Evolutionary conservation across 2,329 filamentous ascomycete species (phyloP).

Genomic region (Albifimbria verrucaria): DNA sequence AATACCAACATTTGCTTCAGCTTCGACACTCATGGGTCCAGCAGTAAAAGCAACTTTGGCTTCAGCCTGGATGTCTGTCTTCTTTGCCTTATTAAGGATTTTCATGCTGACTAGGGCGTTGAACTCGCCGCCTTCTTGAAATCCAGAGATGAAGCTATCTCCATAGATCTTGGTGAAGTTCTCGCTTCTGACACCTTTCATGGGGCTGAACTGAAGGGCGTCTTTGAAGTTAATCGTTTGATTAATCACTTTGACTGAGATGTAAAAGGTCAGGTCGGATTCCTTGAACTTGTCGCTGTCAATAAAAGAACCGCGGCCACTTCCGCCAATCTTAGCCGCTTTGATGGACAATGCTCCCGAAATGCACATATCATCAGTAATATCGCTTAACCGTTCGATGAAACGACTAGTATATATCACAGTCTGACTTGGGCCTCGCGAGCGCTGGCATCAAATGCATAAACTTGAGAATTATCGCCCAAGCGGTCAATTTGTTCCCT

Average conservation of each 20-base stretch:
- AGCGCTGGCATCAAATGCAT: too few relatives aligned
- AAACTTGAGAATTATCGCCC: too few relatives aligned
- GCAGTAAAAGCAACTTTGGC: neutral
- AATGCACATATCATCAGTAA: constrained; percentile 7
- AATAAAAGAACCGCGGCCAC: neutral
- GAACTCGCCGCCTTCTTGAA: constrained; percentile 7
- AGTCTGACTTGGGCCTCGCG: too few relatives aligned
- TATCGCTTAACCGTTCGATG: constrained; percentile 5
- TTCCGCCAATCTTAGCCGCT: neutral
- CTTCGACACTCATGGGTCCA: neutral
- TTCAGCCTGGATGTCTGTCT: neutral
- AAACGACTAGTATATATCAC: constrained; percentile 1
- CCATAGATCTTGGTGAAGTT: constrained; percentile 5
- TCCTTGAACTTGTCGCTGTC: constrained; percentile 7
- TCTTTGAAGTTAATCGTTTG: constrained; percentile 4
- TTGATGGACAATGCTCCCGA: constrained; percentile 4
- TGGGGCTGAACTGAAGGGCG: neutral
- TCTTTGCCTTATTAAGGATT: neutral
- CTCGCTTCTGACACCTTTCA: neutral
- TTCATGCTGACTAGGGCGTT: constrained; percentile 5
- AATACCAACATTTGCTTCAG: neutral
- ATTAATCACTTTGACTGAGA: constrained; percentile 8
- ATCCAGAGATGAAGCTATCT: constrained; percentile 9
- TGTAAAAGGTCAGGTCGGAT: constrained; percentile 6
- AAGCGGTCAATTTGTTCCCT: too few relatives aligned